Evolutionary conservation across 495 filamentous ascomycete species (phyloP).

Genomic region (Bacidia gigantensis): DNA sequence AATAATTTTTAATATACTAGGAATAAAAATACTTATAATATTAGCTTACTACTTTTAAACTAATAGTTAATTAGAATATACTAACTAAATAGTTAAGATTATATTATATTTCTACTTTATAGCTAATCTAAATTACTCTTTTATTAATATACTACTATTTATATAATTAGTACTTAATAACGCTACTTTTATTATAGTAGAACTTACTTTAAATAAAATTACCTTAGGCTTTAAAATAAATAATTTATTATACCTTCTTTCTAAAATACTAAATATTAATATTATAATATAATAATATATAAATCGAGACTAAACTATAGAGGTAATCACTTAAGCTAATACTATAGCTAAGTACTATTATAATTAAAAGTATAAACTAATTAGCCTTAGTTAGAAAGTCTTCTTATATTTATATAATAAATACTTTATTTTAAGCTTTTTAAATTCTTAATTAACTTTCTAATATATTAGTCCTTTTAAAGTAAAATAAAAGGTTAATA

Average conservation of each 20-base stretch:
- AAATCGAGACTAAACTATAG: neutral
- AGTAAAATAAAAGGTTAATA: neutral
- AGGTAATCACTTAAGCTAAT: neutral
- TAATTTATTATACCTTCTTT: neutral
- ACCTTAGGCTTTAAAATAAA: neutral
- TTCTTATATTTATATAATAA: neutral
- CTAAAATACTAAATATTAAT: neutral
- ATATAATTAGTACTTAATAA: neutral
- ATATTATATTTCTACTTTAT: neutral
- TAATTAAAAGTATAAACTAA: neutral
- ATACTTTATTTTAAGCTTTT: neutral
- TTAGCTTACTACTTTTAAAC: neutral
- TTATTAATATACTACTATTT: neutral
- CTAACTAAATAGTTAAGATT: neutral
- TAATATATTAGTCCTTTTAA: neutral
- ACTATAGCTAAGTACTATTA: neutral
- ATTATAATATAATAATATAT: neutral
- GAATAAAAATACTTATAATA: neutral
- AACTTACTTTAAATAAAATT: neutral
- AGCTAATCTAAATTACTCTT: neutral
- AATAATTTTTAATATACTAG: neutral
- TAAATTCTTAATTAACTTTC: conserved; percentile 16
- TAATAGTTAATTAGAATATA: neutral
- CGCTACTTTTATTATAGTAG: neutral
- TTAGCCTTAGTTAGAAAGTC: neutral